Evolutionary conservation across 2,329 filamentous ascomycete species (phyloP).

Genomic region (Colletotrichum cereale): DNA sequence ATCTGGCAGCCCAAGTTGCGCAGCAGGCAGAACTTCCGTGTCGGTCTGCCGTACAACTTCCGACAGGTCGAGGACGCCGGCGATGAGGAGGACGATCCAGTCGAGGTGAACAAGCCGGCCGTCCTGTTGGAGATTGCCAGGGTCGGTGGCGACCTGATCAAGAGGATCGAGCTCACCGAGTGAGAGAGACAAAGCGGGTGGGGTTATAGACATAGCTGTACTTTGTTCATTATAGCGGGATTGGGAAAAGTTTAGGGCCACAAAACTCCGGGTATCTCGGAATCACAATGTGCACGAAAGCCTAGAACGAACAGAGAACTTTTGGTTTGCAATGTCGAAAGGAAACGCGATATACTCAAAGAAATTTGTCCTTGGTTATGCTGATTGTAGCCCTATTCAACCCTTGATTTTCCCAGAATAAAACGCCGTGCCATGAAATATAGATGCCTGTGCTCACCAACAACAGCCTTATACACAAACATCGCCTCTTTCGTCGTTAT

Average conservation of each 20-base stretch:
- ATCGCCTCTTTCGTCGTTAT: conserved; percentile 4
- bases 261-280: not conserved
- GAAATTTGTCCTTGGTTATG: conserved; percentile 31
- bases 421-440: conserved; percentile 55
- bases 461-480: conserved; percentile 31
- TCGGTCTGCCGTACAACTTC: conserved; percentile 76
- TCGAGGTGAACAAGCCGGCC: conserved; percentile 75
- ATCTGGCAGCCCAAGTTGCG: conserved; percentile 70
- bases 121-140: conserved; percentile 81
- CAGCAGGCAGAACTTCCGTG: conserved; percentile 72
- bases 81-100: conserved; percentile 58
- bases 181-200: conserved; percentile 18
- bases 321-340: too few species aligned
- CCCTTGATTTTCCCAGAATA: conserved; percentile 32
- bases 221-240: conserved; percentile 10
- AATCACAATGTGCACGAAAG: too few species aligned
- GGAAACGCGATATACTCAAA: conserved; percentile 5
- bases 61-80: conserved; percentile 42
- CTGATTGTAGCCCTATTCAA: conserved; percentile 37
- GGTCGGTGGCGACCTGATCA: conserved; percentile 75
- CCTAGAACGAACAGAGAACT: too few species aligned
- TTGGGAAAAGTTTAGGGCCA: conserved; percentile 5
- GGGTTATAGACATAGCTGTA: not conserved
- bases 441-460: conserved; percentile 49
- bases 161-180: conserved; percentile 68